Evolutionary conservation across 192 early-diverging fungal species (phyloP).

Genomic region (Backusella tuberculispora): DNA sequence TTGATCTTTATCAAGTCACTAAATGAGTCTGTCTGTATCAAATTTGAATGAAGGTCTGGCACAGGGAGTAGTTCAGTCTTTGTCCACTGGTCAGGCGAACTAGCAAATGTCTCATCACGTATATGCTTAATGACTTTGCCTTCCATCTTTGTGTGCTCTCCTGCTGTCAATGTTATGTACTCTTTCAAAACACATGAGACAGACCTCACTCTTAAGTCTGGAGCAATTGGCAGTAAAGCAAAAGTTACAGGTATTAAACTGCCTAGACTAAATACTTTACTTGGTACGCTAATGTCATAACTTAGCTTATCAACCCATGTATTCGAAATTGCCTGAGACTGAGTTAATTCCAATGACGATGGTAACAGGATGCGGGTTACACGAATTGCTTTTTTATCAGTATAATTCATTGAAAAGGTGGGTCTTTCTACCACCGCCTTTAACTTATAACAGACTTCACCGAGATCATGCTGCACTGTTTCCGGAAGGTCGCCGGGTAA

Average conservation of each 20-base stretch:
- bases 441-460: slow-evolving; percentile 56
- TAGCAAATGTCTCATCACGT: slow-evolving; percentile 20
- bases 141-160: slow-evolving; percentile 29
- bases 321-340: slow-evolving; percentile 57
- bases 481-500: slow-evolving; percentile 67
- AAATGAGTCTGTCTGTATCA: slow-evolving; percentile 33
- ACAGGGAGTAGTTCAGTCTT: slow-evolving; percentile 23
- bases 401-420: slow-evolving; percentile 57
- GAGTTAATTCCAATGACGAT: slow-evolving; percentile 53
- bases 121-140: slow-evolving; percentile 18
- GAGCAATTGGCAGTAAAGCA: slow-evolving; percentile 52
- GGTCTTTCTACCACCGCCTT: slow-evolving; percentile 60
- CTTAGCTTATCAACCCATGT: slow-evolving; percentile 59
- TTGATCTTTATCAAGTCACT: slow-evolving; percentile 42
- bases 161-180: slow-evolving; percentile 49
- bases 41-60: slow-evolving; percentile 6
- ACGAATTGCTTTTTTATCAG: slow-evolving; percentile 37
- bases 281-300: slow-evolving; percentile 61
- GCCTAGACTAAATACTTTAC: slow-evolving; percentile 52
- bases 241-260: slow-evolving; percentile 57
- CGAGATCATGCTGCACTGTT: slow-evolving; percentile 50
- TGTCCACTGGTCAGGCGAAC: slow-evolving; percentile 20
- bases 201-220: slow-evolving; percentile 51
- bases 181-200: slow-evolving; percentile 60
- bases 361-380: slow-evolving; percentile 57